Evolutionary conservation across 2,329 filamentous ascomycete genomes (phyloP).

Genomic region (Magnaporthiopsis incrustans): DNA sequence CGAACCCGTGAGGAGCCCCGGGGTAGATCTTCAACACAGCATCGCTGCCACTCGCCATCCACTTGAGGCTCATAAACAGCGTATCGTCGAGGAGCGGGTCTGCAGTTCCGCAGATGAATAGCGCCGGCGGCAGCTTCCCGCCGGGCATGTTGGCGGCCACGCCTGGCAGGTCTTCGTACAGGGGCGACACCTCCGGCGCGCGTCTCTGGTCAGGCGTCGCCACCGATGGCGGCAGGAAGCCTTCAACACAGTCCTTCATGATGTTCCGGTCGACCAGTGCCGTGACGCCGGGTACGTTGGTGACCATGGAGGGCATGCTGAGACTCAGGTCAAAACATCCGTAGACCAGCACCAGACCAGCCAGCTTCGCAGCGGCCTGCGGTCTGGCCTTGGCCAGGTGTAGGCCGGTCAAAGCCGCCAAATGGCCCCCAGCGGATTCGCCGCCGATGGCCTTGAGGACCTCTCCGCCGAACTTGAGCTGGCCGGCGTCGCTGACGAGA

Average conservation of each 20-base stretch:
- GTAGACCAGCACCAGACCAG: constrained; percentile 43
- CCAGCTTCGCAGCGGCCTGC: constrained; percentile 28
- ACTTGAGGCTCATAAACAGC: constrained; percentile 41
- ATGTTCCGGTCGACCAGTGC: constrained; percentile 33
- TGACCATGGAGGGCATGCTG: constrained; percentile 31
- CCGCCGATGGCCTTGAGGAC: constrained; percentile 21
- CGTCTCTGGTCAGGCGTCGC: constrained; percentile 25
- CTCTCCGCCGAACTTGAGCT: constrained; percentile 29
- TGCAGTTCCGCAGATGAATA: constrained; percentile 47
- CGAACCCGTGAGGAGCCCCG: constrained; percentile 47
- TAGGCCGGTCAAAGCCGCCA: constrained; percentile 20
- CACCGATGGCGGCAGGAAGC: not conserved
- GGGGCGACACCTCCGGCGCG: constrained; percentile 37
- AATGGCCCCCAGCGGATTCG: not conserved
- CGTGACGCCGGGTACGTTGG: constrained; percentile 35
- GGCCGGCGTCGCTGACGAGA: constrained; percentile 36
- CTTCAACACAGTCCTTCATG: constrained; percentile 18
- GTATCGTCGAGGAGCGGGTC: constrained; percentile 35
- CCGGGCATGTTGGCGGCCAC: constrained; percentile 12
- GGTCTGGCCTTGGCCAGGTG: constrained; percentile 32
- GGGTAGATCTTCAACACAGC: constrained; percentile 40
- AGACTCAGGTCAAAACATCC: constrained; percentile 41
- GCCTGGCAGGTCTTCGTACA: constrained; percentile 36
- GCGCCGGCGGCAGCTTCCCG: constrained; percentile 37
- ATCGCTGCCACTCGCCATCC: constrained; percentile 26